Evolutionary conservation across 208 protist species (phyloP).

Genomic region (Naegleria gruberi): DNA sequence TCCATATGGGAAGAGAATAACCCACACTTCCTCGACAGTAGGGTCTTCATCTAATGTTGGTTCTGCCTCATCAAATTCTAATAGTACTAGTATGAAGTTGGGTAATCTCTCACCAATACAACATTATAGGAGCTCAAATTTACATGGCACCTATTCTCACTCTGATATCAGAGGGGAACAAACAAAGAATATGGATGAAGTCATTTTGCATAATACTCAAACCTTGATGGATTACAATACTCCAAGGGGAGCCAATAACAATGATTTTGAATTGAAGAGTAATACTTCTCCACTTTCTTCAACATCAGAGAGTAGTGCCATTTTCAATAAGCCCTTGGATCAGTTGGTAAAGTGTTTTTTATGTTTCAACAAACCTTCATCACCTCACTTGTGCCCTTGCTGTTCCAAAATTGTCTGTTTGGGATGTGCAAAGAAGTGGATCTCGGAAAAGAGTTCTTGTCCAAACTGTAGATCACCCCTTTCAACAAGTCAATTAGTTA

Average conservation of each 20-base stretch:
- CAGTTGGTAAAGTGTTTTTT: background rate
- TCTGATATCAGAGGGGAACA: too few species aligned
- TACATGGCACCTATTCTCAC: too few species aligned
- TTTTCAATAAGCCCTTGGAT: background rate
- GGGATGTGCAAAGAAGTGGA: background rate
- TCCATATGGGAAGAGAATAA: too few species aligned
- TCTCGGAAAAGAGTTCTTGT: background rate
- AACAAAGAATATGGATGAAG: too few species aligned
- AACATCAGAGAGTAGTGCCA: too few species aligned
- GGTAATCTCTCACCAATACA: background rate
- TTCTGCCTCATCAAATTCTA: background rate
- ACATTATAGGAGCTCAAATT: background rate
- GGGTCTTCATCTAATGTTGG: too few species aligned
- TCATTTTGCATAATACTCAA: background rate
- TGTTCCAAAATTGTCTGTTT: constrained; percentile 13
- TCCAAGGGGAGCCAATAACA: too few species aligned
- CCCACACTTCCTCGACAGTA: too few species aligned
- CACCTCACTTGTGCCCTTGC: constrained; percentile 5
- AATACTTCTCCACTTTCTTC: too few species aligned
- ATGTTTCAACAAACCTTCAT: background rate
- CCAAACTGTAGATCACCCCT: background rate
- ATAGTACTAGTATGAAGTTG: background rate
- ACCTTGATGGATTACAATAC: too few species aligned
- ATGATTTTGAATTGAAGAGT: too few species aligned
- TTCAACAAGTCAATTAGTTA: background rate